Evolutionary conservation across 1,284 basidiomycete species (phyloP).

Genomic region (Tremellales sp.): DNA sequence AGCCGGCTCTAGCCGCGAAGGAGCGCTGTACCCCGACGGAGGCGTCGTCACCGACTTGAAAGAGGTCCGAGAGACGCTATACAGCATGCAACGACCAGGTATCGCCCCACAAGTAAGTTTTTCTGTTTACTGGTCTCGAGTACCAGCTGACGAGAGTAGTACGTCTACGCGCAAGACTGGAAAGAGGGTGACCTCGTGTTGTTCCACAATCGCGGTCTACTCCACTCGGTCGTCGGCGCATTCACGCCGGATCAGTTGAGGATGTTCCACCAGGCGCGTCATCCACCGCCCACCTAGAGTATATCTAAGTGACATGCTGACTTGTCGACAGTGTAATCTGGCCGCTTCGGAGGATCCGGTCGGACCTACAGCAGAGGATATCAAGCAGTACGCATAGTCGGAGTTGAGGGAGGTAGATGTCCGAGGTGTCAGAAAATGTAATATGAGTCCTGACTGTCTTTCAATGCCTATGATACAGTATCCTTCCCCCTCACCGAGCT

Average conservation of each 20-base stretch:
- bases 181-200: constrained; percentile 61
- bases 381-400: constrained; percentile 58
- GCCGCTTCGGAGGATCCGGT: constrained; percentile 66
- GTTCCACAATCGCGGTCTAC: constrained; percentile 69
- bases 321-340: constrained; percentile 64
- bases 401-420: background rate
- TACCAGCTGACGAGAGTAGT: constrained; percentile 1
- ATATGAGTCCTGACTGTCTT: too few relatives aligned
- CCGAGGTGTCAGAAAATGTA: background rate
- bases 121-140: background rate
- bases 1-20: constrained; percentile 47
- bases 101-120: constrained; percentile 58
- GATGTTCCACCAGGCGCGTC: constrained; percentile 62
- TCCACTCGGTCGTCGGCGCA: constrained; percentile 73
- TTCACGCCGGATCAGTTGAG: constrained; percentile 65
- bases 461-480: too few relatives aligned
- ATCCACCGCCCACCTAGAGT: background rate
- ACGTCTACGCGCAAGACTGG: constrained; percentile 56
- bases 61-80: constrained; percentile 66
- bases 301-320: constrained; percentile 6
- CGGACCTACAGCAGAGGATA: constrained; percentile 62
- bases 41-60: constrained; percentile 64
- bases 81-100: constrained; percentile 73
- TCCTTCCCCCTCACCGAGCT: too few relatives aligned
- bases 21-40: constrained; percentile 65